phyloP scores from a whole-genome alignment of 2,329 filamentous ascomycete genomes.

The Colletotrichum neosansevieriae region DNA sequence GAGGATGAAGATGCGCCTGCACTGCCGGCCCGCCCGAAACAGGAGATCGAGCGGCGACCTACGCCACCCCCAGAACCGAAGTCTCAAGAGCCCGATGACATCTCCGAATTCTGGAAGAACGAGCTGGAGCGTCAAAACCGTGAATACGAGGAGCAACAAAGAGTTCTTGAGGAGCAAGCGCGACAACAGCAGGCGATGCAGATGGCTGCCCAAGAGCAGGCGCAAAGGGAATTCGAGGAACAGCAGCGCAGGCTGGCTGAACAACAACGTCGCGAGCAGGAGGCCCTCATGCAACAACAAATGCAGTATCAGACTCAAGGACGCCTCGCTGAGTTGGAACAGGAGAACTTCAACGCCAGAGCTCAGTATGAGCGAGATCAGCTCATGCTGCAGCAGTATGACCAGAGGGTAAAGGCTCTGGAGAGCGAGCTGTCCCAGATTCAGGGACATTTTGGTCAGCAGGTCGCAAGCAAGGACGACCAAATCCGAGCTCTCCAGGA shows the following conservation, averaged over 20 bases:
- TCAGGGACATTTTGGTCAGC: constrained; percentile 85
- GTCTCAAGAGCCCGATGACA: constrained; percentile 88
- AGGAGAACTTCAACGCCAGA: constrained; percentile 92
- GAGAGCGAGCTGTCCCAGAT: constrained; percentile 89
- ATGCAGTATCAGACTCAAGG: constrained; percentile 95
- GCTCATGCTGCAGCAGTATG: constrained; percentile 96
- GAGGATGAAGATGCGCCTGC: constrained; percentile 88
- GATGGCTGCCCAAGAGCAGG: constrained; percentile 84
- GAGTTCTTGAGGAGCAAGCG: constrained; percentile 87
- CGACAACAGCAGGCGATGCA: constrained; percentile 84
- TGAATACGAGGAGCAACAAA: constrained; percentile 95
- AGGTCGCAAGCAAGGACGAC: constrained; percentile 90
- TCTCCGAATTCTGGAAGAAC: constrained; percentile 97
- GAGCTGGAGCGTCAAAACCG: constrained; percentile 92
- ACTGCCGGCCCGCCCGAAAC: constrained; percentile 83
- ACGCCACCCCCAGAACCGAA: constrained; percentile 77
- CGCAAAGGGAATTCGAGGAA: constrained; percentile 95
- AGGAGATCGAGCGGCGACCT: constrained; percentile 75
- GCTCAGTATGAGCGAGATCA: constrained; percentile 98
- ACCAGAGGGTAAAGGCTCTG: constrained; percentile 91
- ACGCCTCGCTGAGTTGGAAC: constrained; percentile 93
- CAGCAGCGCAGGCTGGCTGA: constrained; percentile 90
- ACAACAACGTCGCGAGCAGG: constrained; percentile 90
- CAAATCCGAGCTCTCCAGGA: constrained; percentile 94
- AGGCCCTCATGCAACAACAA: constrained; percentile 89